Base-by-base conservation (phyloP, 2,329 filamentous ascomycete genomes). In the Fusarium torulosum region DNA sequence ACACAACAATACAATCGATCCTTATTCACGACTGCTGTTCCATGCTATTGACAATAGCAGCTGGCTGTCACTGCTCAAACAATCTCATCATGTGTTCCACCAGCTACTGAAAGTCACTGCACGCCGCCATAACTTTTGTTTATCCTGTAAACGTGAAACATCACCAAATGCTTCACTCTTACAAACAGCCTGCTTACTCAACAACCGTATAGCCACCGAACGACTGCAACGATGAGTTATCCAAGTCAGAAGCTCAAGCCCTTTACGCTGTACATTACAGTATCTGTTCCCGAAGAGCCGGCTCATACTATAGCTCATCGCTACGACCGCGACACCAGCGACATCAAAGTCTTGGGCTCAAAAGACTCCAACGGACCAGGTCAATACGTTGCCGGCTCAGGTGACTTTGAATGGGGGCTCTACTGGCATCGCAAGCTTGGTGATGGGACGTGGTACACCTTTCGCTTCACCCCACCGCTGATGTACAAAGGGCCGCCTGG, bases 371-470 rank as follows among this genome's bases (percentile, higher is more conserved):
- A 75, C 23, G 64, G 63, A 13, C 53, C 38, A 20, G 67, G 66
- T n/a, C 44, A 71, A 7, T 44, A 69, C 31, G 65, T 69, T 21
- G 50, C 62, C 20, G 70, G 58, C 6, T 63, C 61, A 7, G 74
- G 76, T 38, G 74, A 79, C 42, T 79, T 79, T 45, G 69, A 72
- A 65, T 79, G 77, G 78, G 77, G 76, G n/a, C 55, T 79, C 45
- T 79, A 79, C 65, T 77, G 72, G 62, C 75, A 79, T 51, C 72
- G 73, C 37, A 56, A 53, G 41, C 59, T 65, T 21, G 61, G 63
- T 23, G 61, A 73, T 31, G 72, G 77, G 21, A 73, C 70, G 10
- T 75, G 73, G 74, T 76, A 76, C 57, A 66, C 52, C 29, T 67
- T 66, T 51, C 58, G 53, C 37, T 61, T 42, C 35, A 45, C 43